phyloP scores from a whole-genome alignment of 805 yeast species.

The Myxozyma neotropica region DNA sequence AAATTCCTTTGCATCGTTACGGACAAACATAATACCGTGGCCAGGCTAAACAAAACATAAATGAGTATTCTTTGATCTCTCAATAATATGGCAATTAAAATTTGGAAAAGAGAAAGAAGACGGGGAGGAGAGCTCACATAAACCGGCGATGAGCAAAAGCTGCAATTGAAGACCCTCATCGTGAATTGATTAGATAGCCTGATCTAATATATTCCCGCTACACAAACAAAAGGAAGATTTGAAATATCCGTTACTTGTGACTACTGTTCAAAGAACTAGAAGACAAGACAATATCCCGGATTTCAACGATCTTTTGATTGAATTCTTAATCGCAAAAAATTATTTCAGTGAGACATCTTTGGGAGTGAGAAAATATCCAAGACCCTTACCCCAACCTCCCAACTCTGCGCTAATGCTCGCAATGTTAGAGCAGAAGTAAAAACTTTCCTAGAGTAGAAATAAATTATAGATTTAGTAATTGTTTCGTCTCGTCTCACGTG shows the following conservation, averaged over 20 bases:
- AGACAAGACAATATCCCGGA: too few relatives aligned
- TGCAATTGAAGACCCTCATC: slow-evolving; percentile 90
- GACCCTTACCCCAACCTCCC: slow-evolving; percentile 1
- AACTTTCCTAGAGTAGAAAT: neutral
- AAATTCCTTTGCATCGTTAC: slow-evolving; percentile 97
- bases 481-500: neutral
- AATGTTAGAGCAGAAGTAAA: neutral
- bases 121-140: too few relatives aligned
- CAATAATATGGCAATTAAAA: neutral
- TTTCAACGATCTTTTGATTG: neutral
- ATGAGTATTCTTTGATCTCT: neutral
- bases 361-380: neutral
- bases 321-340: neutral
- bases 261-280: too few relatives aligned
- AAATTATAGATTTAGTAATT: neutral
- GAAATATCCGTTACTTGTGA: too few relatives aligned
- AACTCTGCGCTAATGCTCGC: neutral
- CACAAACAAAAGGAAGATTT: neutral
- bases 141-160: slow-evolving; percentile 96
- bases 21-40: slow-evolving; percentile 89
- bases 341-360: neutral
- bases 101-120: slow-evolving; percentile 29
- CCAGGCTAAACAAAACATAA: slow-evolving; percentile 34
- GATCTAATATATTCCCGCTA: neutral
- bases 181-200: slow-evolving; percentile 6